A percentile compares a stretch with the other conserved stretches of the same genome.
Conservation (phyloP, 306 rosid species). For the Psophocarpus tetragonolobus region DNA sequence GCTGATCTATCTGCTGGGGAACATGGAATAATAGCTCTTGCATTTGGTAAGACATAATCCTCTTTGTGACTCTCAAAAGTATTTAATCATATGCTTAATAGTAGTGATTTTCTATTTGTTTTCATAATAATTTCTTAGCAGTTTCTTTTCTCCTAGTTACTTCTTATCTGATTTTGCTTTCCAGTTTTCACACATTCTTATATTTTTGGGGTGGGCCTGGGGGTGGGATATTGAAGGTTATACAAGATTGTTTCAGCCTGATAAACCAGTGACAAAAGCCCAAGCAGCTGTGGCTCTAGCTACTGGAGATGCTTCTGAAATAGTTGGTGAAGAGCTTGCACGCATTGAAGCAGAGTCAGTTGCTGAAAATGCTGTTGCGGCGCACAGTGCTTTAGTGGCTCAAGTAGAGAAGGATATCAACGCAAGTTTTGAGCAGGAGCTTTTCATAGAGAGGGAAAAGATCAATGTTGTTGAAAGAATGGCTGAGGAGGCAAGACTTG, state of each 20-base stretch:
- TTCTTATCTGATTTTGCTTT: slow-evolving; percentile 21
- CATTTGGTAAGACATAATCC: slow-evolving; percentile 68
- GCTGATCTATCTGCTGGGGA: slow-evolving; percentile 91
- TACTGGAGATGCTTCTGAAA: slow-evolving; percentile 91
- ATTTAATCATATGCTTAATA: background rate
- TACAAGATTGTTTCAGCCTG: slow-evolving; percentile 89
- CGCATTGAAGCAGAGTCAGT: slow-evolving; percentile 95
- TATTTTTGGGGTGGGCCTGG: background rate
- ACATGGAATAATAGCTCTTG: slow-evolving; percentile 93
- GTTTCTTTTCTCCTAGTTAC: background rate
- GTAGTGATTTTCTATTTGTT: background rate
- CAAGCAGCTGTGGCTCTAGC: slow-evolving; percentile 99
- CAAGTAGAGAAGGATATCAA: slow-evolving; percentile 92
- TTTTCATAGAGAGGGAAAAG: slow-evolving; percentile 81
- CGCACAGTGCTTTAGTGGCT: slow-evolving; percentile 90
- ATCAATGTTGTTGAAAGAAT: slow-evolving; percentile 75
- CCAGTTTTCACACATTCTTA: background rate
- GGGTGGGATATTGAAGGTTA: slow-evolving; percentile 61
- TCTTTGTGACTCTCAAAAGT: background rate
- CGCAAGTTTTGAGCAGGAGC: slow-evolving; percentile 79
- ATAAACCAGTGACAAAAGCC: slow-evolving; percentile 93
- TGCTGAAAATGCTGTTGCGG: slow-evolving; percentile 95
- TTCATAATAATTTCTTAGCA: background rate
- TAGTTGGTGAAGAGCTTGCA: slow-evolving; percentile 91
- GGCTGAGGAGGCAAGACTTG: slow-evolving; percentile 86